Evolutionary conservation across 192 early-diverging fungal species (phyloP).

Genomic region (Entomortierella parvispora): DNA sequence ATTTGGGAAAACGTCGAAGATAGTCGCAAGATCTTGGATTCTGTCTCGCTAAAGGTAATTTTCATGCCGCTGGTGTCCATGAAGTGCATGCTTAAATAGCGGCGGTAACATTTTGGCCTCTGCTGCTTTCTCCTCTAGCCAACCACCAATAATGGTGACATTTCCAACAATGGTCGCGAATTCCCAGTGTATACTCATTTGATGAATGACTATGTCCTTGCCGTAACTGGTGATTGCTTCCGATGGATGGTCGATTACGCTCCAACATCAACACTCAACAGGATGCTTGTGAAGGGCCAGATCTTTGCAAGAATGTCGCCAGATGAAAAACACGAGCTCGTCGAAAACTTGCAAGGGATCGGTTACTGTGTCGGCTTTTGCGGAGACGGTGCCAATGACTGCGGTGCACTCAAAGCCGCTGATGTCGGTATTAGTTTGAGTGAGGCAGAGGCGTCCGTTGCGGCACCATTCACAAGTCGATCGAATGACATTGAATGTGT

Average conservation of each 20-base stretch:
- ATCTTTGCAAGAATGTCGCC: conserved; percentile 99
- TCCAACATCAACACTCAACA: conserved; percentile 25
- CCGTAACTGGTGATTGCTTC: conserved; percentile 98
- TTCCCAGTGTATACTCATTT: conserved; percentile 39
- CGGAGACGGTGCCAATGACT: conserved; percentile 99
- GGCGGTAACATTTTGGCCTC: neutral
- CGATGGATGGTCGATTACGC: conserved; percentile 92
- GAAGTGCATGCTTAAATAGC: neutral
- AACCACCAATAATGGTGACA: neutral
- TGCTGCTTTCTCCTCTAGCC: neutral
- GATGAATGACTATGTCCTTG: conserved; percentile 73
- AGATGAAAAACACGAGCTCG: conserved; percentile 96
- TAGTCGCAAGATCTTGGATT: conserved; percentile 54
- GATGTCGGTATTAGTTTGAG: conserved; percentile 97
- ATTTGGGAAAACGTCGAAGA: conserved; percentile 76
- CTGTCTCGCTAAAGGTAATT: conserved; percentile 54
- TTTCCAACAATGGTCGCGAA: conserved; percentile 5
- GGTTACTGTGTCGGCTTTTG: conserved; percentile 97
- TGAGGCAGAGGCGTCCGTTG: conserved; percentile 98
- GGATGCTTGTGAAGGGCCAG: conserved; percentile 89
- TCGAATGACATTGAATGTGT: conserved; percentile 95
- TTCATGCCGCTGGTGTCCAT: neutral
- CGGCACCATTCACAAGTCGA: conserved; percentile 96
- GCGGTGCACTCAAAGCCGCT: conserved; percentile 94
- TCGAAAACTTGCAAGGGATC: conserved; percentile 87